Evolutionary conservation across 495 filamentous ascomycete species (phyloP).

Genomic region (Aspergillus avenaceus): DNA sequence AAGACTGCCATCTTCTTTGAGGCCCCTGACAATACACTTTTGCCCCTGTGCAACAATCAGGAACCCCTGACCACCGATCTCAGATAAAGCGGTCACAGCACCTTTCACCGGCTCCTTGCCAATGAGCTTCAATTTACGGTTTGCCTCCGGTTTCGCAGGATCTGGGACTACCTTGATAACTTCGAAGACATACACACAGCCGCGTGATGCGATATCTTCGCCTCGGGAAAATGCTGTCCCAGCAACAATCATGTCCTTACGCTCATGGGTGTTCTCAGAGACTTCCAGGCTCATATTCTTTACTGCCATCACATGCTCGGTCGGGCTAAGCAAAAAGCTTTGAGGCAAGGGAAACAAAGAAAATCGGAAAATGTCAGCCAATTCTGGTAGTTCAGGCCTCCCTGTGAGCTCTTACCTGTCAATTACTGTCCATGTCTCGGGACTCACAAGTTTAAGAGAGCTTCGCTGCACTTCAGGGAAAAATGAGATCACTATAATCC

Average conservation of each 20-base stretch:
- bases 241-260: conserved; percentile 73
- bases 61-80: conserved; percentile 88
- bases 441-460: conserved; percentile 67
- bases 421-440: conserved; percentile 70
- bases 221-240: conserved; percentile 81
- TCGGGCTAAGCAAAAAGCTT: conserved; percentile 55
- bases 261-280: conserved; percentile 83
- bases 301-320: conserved; percentile 74
- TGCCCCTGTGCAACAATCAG: conserved; percentile 91
- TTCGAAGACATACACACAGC: conserved; percentile 88
- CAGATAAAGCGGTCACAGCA: conserved; percentile 83
- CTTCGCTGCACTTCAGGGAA: conserved; percentile 65
- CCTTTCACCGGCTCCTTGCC: conserved; percentile 89
- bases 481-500: conserved; percentile 45
- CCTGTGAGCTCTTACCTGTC: conserved; percentile 51
- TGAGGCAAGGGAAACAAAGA: neutral
- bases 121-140: conserved; percentile 77
- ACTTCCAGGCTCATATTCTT: conserved; percentile 82
- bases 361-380: conserved; percentile 5
- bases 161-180: conserved; percentile 87
- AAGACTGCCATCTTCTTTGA: conserved; percentile 90
- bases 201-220: conserved; percentile 81
- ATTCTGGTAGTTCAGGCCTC: neutral
- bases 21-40: conserved; percentile 91
- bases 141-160: conserved; percentile 77